A percentile compares a stretch with the other conserved stretches of the same genome.
Evolutionary conservation across 352 stramenopile species (phyloP).

Genomic region (Paralagenidium karlingii): DNA sequence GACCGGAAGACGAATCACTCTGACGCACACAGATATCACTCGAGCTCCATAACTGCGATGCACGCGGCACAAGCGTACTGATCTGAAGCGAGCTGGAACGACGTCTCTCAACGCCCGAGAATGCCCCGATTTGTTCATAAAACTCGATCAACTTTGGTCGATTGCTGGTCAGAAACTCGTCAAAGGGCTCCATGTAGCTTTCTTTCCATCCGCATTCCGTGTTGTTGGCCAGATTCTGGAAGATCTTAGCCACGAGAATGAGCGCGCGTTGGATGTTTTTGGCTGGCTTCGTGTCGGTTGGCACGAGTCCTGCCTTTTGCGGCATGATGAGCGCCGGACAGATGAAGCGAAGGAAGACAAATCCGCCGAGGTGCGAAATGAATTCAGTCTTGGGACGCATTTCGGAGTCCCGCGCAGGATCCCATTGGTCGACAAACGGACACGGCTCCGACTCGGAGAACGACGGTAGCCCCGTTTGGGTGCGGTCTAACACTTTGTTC

Average conservation of each 20-base stretch:
- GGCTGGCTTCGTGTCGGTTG: slow-evolving; percentile 16
- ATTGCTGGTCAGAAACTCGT: slow-evolving; percentile 47
- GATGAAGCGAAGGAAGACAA: slow-evolving; percentile 69
- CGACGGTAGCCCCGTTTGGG: neutral
- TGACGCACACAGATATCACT: no score
- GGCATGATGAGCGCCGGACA: slow-evolving; percentile 64
- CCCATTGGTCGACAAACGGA: slow-evolving; percentile 40
- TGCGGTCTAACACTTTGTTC: slow-evolving; percentile 44
- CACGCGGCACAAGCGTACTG: no score
- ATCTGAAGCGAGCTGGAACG: no score
- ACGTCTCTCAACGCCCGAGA: no score
- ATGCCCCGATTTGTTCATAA: slow-evolving; percentile 68
- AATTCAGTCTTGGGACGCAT: slow-evolving; percentile 48
- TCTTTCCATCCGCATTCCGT: slow-evolving; percentile 52
- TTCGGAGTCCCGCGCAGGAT: slow-evolving; percentile 14
- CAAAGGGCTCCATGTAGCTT: slow-evolving; percentile 71
- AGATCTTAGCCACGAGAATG: slow-evolving; percentile 65
- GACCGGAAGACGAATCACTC: no score
- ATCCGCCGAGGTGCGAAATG: slow-evolving; percentile 55
- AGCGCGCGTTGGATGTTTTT: slow-evolving; percentile 49
- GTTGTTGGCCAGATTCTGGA: slow-evolving; percentile 74
- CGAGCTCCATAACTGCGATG: no score
- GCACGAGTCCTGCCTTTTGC: slow-evolving; percentile 56
- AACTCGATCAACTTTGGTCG: slow-evolving; percentile 42
- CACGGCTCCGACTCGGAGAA: slow-evolving; percentile 20